Evolutionary conservation across 192 early-diverging fungal genomes (phyloP).

Genomic region (Phycomyces nitens): DNA sequence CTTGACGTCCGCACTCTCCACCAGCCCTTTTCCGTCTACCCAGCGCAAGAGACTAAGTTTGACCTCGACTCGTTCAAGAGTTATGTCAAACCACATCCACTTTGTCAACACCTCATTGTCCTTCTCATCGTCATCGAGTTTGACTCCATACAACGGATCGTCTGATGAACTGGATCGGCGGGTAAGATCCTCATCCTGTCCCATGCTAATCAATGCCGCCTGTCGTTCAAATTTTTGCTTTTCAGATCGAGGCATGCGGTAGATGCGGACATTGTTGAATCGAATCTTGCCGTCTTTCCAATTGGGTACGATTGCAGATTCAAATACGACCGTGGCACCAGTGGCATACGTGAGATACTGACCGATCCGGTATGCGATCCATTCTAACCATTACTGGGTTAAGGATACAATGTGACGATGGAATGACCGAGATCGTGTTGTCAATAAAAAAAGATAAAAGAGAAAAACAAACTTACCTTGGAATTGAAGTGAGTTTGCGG

Average conservation of each 20-base stretch:
- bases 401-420: neutral
- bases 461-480: slow-evolving; percentile 49
- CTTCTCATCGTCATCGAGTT: slow-evolving; percentile 29
- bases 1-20: slow-evolving; percentile 78
- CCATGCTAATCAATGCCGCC: slow-evolving; percentile 9
- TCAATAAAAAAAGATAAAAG: neutral
- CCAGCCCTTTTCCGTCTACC: slow-evolving; percentile 82
- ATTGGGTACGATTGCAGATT: slow-evolving; percentile 86
- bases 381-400: slow-evolving; percentile 46
- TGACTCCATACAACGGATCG: slow-evolving; percentile 25
- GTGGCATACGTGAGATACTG: slow-evolving; percentile 76
- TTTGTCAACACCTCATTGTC: slow-evolving; percentile 26
- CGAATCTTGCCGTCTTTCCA: slow-evolving; percentile 89
- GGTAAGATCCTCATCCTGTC: neutral
- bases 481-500: slow-evolving; percentile 80
- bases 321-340: slow-evolving; percentile 82
- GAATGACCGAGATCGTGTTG: neutral
- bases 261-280: slow-evolving; percentile 76
- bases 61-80: slow-evolving; percentile 77
- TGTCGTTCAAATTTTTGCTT: slow-evolving; percentile 32
- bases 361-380: slow-evolving; percentile 73
- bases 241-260: slow-evolving; percentile 38
- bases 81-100: slow-evolving; percentile 71
- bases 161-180: slow-evolving; percentile 1
- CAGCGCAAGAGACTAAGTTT: slow-evolving; percentile 83